Evolutionary conservation across 805 yeast genomes (phyloP).

Genomic region (Starmera quercuum): DNA sequence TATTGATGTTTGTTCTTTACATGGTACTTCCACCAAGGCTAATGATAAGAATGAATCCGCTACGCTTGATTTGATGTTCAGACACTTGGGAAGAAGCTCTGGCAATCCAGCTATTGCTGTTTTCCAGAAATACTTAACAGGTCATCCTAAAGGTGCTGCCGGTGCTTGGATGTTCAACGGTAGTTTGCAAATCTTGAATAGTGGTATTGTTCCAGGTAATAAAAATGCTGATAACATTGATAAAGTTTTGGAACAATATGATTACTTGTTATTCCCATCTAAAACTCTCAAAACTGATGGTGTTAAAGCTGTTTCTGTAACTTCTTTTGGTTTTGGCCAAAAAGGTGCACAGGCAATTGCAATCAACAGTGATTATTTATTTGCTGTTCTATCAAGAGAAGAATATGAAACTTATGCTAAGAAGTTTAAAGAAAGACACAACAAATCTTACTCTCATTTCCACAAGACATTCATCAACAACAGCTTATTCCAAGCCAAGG

Average conservation of each 20-base stretch:
- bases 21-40: conserved; percentile 98
- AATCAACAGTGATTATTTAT: conserved; percentile 89
- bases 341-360: conserved; percentile 96
- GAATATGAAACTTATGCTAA: conserved; percentile 64
- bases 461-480: conserved; percentile 90
- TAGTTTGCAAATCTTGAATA: conserved; percentile 83
- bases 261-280: conserved; percentile 89
- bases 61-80: conserved; percentile 86
- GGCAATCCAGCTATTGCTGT: conserved; percentile 98
- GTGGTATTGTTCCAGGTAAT: conserved; percentile 97
- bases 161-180: conserved; percentile 99
- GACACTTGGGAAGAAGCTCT: conserved; percentile 90
- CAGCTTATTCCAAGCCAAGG: conserved; percentile 88
- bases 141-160: conserved; percentile 99
- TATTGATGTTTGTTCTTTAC: conserved; percentile 95
- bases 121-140: conserved; percentile 97
- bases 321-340: conserved; percentile 99
- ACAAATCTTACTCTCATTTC: conserved; percentile 87
- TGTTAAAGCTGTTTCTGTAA: conserved; percentile 91
- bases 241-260: conserved; percentile 69
- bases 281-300: conserved; percentile 93
- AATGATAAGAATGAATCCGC: conserved; percentile 97
- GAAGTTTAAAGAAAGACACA: conserved; percentile 76
- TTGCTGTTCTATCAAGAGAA: conserved; percentile 65
- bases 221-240: conserved; percentile 98